Evolutionary conservation across 2,329 filamentous ascomycete genomes (phyloP), one percentile per base, ranked within the genome.

Genomic region (Neonectria hederae): DNA sequence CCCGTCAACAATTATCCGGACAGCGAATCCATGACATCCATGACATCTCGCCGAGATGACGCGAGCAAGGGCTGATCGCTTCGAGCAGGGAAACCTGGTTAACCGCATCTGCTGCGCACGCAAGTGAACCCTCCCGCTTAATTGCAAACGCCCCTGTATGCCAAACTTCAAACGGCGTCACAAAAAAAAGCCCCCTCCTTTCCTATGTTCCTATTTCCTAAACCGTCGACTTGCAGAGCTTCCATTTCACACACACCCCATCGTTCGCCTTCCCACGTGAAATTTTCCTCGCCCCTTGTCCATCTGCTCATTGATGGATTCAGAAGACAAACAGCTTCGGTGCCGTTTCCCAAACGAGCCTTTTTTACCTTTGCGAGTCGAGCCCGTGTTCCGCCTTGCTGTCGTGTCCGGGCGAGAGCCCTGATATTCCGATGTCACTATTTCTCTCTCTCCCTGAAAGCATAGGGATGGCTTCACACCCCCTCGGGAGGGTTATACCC

Each of bases 141-240:
- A 6, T 17, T 58, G 43, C 61, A 63, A 54, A 46, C 9, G 35
- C 51, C 51, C 51, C 60, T 28, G 8, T 43, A 63, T 9, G 4
- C 43, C 24, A 55, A 28, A 51, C 54, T 63, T 58, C 60, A 59
- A 63, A 63, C 43, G 61, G 49, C 26, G 49, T 54, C 51, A 54
- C 54, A 55, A 21, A 21, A 21, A 42, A 42, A 11, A n/a, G 14
- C 35, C 35, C 48, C 49, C 22, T 48, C 49, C 60, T 28, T 43
- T 32, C 32, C 51, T 21, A 19, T 42, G 49, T 22, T 59, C 35
- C 69, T 63, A 72, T 69, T 73, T 72, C 71, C 71, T 70, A 72
- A 70, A 69, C 7, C 49, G 68, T 73, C 71, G 46, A 63, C 65
- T 51, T 72, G 71, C 71, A 73, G 66, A 59, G 49, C 58, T 51